These are phyloP conservation scores for Metarhizium robertsii DNA, from an alignment of 2,329 filamentous ascomycete genomes.

Conservation along the genomic window DNA sequence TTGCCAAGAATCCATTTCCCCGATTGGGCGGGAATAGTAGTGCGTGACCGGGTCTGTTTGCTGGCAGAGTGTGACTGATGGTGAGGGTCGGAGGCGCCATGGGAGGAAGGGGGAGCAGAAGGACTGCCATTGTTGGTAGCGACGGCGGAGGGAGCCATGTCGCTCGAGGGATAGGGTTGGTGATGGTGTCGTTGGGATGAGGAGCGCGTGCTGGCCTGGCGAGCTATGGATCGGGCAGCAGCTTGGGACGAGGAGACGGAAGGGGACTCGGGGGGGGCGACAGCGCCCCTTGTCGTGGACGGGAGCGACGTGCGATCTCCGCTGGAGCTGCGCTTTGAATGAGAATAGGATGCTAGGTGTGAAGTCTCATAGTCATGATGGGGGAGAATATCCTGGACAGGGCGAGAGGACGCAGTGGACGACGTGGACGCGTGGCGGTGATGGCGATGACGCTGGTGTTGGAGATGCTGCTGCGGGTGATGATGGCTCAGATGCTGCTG, in stretches of 20 bases:
- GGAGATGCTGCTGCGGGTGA: slow-evolving; percentile 19
- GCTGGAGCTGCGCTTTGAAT: slow-evolving; percentile 55
- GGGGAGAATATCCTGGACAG: slow-evolving; percentile 33
- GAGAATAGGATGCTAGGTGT: slow-evolving; percentile 47
- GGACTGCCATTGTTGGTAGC: slow-evolving; percentile 42
- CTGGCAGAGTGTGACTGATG: slow-evolving; percentile 26
- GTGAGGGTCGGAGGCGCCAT: slow-evolving; percentile 29
- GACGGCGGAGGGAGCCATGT: slow-evolving; percentile 42
- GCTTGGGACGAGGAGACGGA: slow-evolving; percentile 9
- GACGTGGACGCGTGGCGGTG: slow-evolving; percentile 31
- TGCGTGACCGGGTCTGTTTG: slow-evolving; percentile 52
- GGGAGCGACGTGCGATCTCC: slow-evolving; percentile 37
- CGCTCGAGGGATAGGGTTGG: slow-evolving; percentile 23
- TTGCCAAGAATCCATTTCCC: slow-evolving; percentile 94
- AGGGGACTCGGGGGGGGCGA: slow-evolving; percentile 33
- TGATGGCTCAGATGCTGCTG: slow-evolving; percentile 18
- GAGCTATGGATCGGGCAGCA: slow-evolving; percentile 27
- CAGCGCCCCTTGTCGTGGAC: slow-evolving; percentile 35
- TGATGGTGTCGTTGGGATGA: slow-evolving; percentile 22
- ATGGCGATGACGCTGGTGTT: slow-evolving; percentile 22
- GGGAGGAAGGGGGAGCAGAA: slow-evolving; percentile 38
- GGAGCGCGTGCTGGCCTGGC: slow-evolving; percentile 41
- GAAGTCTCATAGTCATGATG: slow-evolving; percentile 67
- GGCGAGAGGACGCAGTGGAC: slow-evolving; percentile 19
- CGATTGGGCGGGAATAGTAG: slow-evolving; percentile 80